Evolutionary conservation across 495 filamentous ascomycete species (phyloP).

Genomic region (Venustampulla echinocandica): DNA sequence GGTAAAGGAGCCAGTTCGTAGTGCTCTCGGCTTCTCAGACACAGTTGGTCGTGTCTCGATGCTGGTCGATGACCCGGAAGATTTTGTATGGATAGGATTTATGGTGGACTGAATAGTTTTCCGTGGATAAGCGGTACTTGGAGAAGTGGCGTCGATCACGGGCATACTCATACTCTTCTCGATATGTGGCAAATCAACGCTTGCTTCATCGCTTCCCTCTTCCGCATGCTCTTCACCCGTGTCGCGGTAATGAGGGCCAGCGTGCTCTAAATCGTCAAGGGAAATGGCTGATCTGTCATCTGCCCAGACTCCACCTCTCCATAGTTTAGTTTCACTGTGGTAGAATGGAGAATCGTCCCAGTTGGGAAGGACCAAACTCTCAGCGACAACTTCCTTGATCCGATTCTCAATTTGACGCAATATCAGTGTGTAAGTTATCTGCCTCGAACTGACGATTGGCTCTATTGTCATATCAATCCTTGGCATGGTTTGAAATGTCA

Average conservation of each 20-base stretch:
- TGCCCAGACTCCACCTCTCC: slow-evolving; percentile 85
- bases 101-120: slow-evolving; percentile 19
- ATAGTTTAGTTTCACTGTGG: slow-evolving; percentile 62
- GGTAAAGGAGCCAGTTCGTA: slow-evolving; percentile 57
- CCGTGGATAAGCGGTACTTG: slow-evolving; percentile 15
- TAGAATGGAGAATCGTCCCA: slow-evolving; percentile 94
- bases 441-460: slow-evolving; percentile 87
- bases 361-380: slow-evolving; percentile 87
- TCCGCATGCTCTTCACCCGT: slow-evolving; percentile 39
- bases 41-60: slow-evolving; percentile 27
- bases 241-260: slow-evolving; percentile 50
- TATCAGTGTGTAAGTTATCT: slow-evolving; percentile 89
- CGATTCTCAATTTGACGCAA: slow-evolving; percentile 87
- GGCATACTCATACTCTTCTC: slow-evolving; percentile 55
- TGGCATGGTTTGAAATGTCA: slow-evolving; percentile 85
- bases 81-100: slow-evolving; percentile 10
- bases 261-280: slow-evolving; percentile 32
- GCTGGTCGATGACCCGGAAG: slow-evolving; percentile 31
- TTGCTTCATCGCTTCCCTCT: slow-evolving; percentile 20
- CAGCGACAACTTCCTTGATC: slow-evolving; percentile 85
- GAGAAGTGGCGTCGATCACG: slow-evolving; percentile 24
- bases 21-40: slow-evolving; percentile 41
- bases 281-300: slow-evolving; percentile 40
- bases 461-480: slow-evolving; percentile 88
- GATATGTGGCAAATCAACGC: slow-evolving; percentile 35